Conservation (phyloP, 352 stramenopile genomes). For the Globisporangium megalacanthum region DNA sequence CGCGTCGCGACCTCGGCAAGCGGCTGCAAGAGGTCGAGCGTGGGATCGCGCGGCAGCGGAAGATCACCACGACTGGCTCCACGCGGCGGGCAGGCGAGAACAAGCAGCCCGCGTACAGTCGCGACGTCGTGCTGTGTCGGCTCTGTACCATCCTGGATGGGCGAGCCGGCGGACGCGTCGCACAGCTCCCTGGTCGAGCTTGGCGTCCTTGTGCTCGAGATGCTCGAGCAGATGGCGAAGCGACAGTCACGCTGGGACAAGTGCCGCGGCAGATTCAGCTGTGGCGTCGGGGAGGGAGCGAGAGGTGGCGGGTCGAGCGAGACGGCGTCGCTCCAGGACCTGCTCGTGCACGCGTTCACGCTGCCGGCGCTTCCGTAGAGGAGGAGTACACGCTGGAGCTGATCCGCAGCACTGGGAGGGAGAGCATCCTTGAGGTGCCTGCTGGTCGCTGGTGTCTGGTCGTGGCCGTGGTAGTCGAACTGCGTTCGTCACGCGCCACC, state of each 20-base stretch:
- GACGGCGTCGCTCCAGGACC: constrained; percentile 30
- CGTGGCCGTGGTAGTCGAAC: too few species aligned
- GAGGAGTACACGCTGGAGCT: constrained; percentile 61
- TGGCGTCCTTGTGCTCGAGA: constrained; percentile 67
- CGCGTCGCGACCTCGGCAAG: constrained; percentile 64
- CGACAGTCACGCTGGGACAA: constrained; percentile 43
- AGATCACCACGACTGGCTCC: constrained; percentile 38
- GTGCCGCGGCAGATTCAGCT: constrained; percentile 52
- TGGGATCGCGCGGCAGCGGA: constrained; percentile 36
- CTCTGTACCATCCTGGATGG: constrained; percentile 66
- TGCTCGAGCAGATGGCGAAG: constrained; percentile 61
- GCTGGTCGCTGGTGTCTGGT: too few species aligned
- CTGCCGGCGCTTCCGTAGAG: constrained; percentile 39
- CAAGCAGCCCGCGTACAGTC: constrained; percentile 32
- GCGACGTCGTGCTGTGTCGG: constrained; percentile 65
- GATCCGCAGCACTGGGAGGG: constrained; percentile 44
- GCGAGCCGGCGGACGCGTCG: constrained; percentile 45
- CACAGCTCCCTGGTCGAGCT: constrained; percentile 64
- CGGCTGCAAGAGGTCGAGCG: constrained; percentile 58
- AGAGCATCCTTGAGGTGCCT: constrained; percentile 43
- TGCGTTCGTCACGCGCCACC: constrained; percentile 16
- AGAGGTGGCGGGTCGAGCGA: constrained; percentile 29
- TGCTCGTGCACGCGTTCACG: constrained; percentile 61
- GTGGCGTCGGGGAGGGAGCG: constrained; percentile 29
- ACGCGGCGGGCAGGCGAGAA: constrained; percentile 44